Evolutionary conservation across 2,329 filamentous ascomycete genomes (phyloP).

Genomic region (Venturia pyrina): DNA sequence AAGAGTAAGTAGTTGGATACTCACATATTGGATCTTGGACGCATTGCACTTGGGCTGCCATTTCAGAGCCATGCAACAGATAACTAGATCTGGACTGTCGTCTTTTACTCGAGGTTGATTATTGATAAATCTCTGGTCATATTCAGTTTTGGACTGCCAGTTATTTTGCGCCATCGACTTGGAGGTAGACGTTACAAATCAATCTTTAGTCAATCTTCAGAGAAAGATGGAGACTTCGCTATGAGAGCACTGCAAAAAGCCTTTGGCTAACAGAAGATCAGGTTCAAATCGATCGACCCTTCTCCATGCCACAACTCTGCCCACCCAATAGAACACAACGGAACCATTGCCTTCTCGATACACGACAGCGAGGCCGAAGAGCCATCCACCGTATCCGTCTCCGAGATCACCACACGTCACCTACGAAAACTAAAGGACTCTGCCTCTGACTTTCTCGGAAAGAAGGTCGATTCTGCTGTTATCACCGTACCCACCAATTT

Average conservation of each 20-base stretch:
- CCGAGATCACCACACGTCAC: constrained; percentile 76
- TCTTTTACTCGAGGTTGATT: background rate
- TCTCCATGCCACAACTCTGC: constrained; percentile 89
- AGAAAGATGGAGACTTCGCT: background rate
- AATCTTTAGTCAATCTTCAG: background rate
- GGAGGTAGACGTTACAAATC: background rate
- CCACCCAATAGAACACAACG: constrained; percentile 68
- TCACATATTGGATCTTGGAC: background rate
- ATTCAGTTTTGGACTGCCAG: background rate
- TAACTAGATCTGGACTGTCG: background rate
- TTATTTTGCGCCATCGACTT: background rate
- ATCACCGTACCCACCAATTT: constrained; percentile 93
- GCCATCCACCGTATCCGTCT: constrained; percentile 61
- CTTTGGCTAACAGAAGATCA: constrained; percentile 22
- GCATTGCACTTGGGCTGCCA: background rate
- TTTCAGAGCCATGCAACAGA: background rate
- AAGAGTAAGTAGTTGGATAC: constrained; percentile 54
- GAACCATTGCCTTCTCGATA: constrained; percentile 69
- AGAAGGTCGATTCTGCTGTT: constrained; percentile 88
- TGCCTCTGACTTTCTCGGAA: constrained; percentile 86
- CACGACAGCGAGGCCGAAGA: constrained; percentile 54
- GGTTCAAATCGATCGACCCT: constrained; percentile 91
- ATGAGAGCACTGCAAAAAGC: no score
- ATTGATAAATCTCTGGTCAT: background rate
- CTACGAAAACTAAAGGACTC: constrained; percentile 71